Base-by-base conservation (phyloP, 805 yeast species). In the Saturnispora galanensis region DNA sequence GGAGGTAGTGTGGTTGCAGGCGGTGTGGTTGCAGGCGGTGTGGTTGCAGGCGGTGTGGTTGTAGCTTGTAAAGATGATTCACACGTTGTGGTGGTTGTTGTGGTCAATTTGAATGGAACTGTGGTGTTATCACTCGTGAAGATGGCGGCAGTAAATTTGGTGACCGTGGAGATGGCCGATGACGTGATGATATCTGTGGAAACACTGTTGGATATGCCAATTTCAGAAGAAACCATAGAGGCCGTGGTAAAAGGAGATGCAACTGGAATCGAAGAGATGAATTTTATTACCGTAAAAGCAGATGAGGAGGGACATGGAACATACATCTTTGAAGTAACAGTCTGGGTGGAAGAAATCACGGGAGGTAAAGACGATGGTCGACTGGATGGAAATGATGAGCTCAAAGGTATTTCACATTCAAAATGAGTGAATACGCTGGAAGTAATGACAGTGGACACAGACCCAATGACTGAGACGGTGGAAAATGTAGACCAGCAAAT, bases 231-330 rank as follows among this genome's bases (percentile, higher is more conserved):
- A 21, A 21, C 26, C 2, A 6, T 21, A 21, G 26, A 21, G 26
- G 6, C 26, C 8, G 30, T 17, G 31, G 33, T 10, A 11, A 39
- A 13, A 30, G 36, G 17, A 37, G 45, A 34, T 16, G 46, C 17
- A 3, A 30, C 15, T 12, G 44, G 28, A 38, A 49, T 41, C 29
- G 47, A 33, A 17, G 46, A 21, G 29, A 34, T 10, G 29, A 9
- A 21, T 21, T 21, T 21, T 5, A 21, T 21, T 6, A 5, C 8
- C 4, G 31, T 12, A 11, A 13, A 3, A 11, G 26, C 18, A n/a
- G 35, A 15, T 4, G 39, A 26, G 9, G 21, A 36, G 35, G 17
- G 26, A 17, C 32, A 12, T 39, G 39, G 38, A 34, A 41, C 40
- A 11, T 45, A 34, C 10, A 38, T 10, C 5, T 47, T 42, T n/a